Conservation (phyloP, 176 grass and related monocot genomes). For the Musa beccarii region DNA sequence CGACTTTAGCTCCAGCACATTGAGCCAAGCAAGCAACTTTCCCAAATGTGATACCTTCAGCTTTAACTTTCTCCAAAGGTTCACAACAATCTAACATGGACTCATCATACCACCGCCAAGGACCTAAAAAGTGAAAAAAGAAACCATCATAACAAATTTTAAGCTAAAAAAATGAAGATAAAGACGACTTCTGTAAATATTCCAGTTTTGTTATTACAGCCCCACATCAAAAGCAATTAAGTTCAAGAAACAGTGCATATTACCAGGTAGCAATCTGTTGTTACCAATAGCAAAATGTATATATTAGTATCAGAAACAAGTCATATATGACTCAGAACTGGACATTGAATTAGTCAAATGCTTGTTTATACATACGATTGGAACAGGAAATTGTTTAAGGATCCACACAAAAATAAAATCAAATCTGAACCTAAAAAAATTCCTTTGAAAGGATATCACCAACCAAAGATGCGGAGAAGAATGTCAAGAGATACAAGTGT, state of each 20-base stretch:
- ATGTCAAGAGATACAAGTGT: background rate
- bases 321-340: no score
- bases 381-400: no score
- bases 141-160: background rate
- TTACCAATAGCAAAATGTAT: background rate
- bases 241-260: background rate
- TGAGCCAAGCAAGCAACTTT: constrained; percentile 84
- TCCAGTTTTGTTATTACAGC: background rate
- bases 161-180: background rate
- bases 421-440: background rate
- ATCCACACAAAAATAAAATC: background rate
- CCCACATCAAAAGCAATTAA: background rate
- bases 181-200: background rate
- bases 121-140: constrained; percentile 24
- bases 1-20: constrained; percentile 69
- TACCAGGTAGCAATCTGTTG: background rate
- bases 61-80: constrained; percentile 66
- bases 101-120: constrained; percentile 98
- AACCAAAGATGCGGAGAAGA: background rate
- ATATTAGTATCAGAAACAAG: no score
- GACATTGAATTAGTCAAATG: no score
- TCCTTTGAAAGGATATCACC: background rate
- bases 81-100: constrained; percentile 98
- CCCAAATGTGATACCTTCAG: constrained; percentile 62
- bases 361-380: no score